Conservation (phyloP, 805 yeast species). For the Cyberlindnera meyerae region DNA sequence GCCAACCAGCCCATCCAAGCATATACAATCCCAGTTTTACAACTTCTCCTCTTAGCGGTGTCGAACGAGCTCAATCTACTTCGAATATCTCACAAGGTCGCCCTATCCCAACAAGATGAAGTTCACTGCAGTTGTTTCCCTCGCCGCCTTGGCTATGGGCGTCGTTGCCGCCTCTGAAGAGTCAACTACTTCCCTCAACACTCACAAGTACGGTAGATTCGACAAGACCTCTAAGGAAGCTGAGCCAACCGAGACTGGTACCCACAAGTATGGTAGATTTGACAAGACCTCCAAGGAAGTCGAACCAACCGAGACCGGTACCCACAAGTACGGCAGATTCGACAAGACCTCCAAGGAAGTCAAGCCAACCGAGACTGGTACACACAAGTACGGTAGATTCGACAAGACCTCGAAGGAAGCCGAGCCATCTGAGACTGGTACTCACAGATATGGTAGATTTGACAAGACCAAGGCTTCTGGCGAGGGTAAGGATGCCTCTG, state of each 20-base stretch:
- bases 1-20: too few relatives aligned
- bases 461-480: slow-evolving; percentile 34
- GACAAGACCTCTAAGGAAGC: too few relatives aligned
- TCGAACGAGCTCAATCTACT: too few relatives aligned
- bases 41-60: too few relatives aligned
- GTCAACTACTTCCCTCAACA: slow-evolving; percentile 30
- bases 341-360: slow-evolving; percentile 41
- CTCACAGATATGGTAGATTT: slow-evolving; percentile 56
- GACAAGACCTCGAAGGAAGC: too few relatives aligned
- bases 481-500: slow-evolving; percentile 25
- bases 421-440: too few relatives aligned
- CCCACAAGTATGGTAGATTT: slow-evolving; percentile 49
- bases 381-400: slow-evolving; percentile 55
- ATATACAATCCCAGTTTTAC: too few relatives aligned
- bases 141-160: slow-evolving; percentile 19
- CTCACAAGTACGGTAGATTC: slow-evolving; percentile 55
- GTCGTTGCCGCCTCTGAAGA: slow-evolving; percentile 23
- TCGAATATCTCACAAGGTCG: too few relatives aligned
- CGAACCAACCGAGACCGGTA: slow-evolving; percentile 27
- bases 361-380: slow-evolving; percentile 36
- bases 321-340: slow-evolving; percentile 55
- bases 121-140: slow-evolving; percentile 19
- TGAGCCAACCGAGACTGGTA: slow-evolving; percentile 36
- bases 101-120: too few relatives aligned
- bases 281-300: too few relatives aligned